Percentiles rank a stretch among this genome's conserved stretches.
Conservation (phyloP, 1,284 basidiomycete genomes). For the Marasmius sp. region DNA sequence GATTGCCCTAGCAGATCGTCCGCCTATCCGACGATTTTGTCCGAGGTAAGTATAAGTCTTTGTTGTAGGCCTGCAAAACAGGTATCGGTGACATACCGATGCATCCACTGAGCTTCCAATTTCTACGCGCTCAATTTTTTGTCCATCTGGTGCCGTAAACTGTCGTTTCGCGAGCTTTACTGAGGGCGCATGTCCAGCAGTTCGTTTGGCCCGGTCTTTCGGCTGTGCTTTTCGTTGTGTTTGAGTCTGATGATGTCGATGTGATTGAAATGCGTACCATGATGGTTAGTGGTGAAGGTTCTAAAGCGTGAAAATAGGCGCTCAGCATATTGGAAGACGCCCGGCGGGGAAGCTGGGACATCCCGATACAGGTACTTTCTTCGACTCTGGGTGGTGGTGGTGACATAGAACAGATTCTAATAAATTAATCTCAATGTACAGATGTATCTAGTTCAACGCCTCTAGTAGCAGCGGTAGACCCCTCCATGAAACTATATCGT, state of each 20-base stretch:
- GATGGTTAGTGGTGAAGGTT: not conserved
- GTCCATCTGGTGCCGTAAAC: conserved; percentile 46
- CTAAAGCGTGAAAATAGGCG: not conserved
- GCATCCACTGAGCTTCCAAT: conserved; percentile 36
- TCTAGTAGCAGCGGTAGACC: not conserved
- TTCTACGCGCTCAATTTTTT: conserved; percentile 47
- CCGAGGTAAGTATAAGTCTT: not conserved
- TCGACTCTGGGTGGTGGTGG: not conserved
- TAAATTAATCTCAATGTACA: not conserved
- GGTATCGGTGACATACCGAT: conserved; percentile 33
- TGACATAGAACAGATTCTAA: not conserved
- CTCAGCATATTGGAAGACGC: not conserved
- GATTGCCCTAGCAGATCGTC: conserved; percentile 40
- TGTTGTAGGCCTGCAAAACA: not conserved
- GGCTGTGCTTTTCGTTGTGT: conserved; percentile 42
- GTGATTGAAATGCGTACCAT: not conserved
- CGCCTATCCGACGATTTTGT: conserved; percentile 33
- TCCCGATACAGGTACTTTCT: not conserved
- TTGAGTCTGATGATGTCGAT: not conserved
- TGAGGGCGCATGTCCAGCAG: conserved; percentile 50
- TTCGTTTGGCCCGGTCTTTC: conserved; percentile 51
- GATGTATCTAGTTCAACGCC: conserved; percentile 5
- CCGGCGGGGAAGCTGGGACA: not conserved
- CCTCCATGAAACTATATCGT: not conserved
- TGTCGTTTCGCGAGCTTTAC: conserved; percentile 47